phyloP scores from a whole-genome alignment of 2,329 filamentous ascomycete species.

The Phyllosticta paracitricarpa region DNA sequence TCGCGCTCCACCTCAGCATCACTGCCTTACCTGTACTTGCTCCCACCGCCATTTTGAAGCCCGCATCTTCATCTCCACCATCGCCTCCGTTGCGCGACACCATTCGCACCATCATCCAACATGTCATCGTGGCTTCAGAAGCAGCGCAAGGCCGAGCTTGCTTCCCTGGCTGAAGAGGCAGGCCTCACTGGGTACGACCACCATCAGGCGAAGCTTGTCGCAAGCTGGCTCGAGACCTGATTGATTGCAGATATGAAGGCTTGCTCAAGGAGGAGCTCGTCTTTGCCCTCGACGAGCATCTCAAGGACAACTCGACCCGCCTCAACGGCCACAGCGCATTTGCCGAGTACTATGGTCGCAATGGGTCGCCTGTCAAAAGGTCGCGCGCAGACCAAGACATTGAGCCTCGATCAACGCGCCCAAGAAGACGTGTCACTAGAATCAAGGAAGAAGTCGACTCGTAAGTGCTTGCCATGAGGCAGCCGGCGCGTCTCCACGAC shows the following conservation, averaged over 20 bases:
- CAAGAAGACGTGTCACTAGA: conserved; percentile 19
- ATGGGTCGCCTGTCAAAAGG: conserved; percentile 41
- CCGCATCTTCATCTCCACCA: neutral
- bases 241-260: conserved; percentile 49
- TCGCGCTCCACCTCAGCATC: neutral
- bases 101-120: conserved; percentile 19
- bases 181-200: conserved; percentile 61
- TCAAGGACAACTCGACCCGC: conserved; percentile 55
- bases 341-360: conserved; percentile 65
- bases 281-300: conserved; percentile 59
- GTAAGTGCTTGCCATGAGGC: conserved; percentile 17
- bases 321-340: conserved; percentile 57
- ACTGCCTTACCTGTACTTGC: conserved; percentile 1
- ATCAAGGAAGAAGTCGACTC: conserved; percentile 26
- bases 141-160: conserved; percentile 73
- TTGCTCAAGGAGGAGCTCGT: conserved; percentile 75
- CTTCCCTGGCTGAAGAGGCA: conserved; percentile 61
- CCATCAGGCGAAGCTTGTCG: neutral
- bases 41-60: neutral
- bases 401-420: conserved; percentile 1
- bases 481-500: conserved; percentile 17
- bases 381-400: conserved; percentile 25
- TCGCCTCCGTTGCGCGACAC: conserved; percentile 9
- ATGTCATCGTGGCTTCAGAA: conserved; percentile 70
- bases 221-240: conserved; percentile 11